phyloP scores from a whole-genome alignment of 148 eudicot species.

The Persicaria tinctoria region DNA sequence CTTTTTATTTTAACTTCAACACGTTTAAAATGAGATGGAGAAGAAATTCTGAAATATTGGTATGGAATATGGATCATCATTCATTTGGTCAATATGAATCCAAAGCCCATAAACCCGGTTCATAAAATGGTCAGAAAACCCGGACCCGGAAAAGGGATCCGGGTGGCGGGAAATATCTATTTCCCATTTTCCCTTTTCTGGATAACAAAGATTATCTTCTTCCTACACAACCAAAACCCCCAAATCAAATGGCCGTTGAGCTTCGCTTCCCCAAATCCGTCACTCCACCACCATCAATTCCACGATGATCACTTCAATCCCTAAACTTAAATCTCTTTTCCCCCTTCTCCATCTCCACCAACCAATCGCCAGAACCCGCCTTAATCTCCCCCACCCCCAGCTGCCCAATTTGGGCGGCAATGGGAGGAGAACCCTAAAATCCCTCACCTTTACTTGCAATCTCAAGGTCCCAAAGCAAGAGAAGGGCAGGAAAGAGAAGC shows the following conservation, averaged over 20 bases:
- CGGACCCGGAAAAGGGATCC: neutral
- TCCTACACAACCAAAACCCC: conserved; percentile 5
- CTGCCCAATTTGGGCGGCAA: conserved; percentile 16
- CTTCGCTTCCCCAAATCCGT: neutral
- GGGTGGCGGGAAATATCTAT: conserved; percentile 9
- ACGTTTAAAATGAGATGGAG: too few species aligned
- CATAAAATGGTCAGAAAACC: neutral
- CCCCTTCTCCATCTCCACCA: conserved; percentile 8
- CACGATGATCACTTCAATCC: conserved; percentile 10
- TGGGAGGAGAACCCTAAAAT: conserved; percentile 5
- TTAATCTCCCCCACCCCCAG: conserved; percentile 14
- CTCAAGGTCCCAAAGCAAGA: conserved; percentile 29
- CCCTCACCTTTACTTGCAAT: conserved; percentile 28
- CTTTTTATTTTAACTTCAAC: too few species aligned
- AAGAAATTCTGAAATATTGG: too few species aligned
- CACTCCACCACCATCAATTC: neutral
- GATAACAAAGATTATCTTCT: conserved; percentile 12
- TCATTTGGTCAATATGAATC: too few species aligned
- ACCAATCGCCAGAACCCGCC: conserved; percentile 20
- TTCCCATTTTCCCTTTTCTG: neutral
- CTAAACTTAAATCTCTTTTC: conserved; percentile 14
- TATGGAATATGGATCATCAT: too few species aligned
- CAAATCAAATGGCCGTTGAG: conserved; percentile 10
- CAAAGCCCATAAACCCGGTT: too few species aligned
- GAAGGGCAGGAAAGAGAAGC: conserved; percentile 20